Conservation (phyloP, 1,284 basidiomycete species). For the Trichosporon coremiiforme region DNA sequence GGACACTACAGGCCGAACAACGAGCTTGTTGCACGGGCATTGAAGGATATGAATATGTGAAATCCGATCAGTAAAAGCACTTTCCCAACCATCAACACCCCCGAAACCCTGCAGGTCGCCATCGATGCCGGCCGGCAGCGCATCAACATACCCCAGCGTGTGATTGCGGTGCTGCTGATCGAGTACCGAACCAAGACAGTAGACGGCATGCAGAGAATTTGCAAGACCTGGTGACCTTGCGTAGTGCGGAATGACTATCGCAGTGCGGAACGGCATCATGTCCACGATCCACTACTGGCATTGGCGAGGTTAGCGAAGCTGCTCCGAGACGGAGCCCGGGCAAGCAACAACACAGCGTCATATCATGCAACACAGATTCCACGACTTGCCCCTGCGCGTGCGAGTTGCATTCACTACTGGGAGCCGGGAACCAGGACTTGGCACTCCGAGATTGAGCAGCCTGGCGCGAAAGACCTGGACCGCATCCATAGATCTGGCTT, state of each 20-base stretch:
- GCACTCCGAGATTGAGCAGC: too few species aligned
- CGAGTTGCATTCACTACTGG: too few species aligned
- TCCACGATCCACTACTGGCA: background rate
- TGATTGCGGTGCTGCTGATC: background rate
- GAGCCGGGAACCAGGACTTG: too few species aligned
- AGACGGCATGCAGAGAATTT: background rate
- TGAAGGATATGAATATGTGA: background rate
- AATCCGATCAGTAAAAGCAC: background rate
- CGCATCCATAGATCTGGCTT: too few species aligned
- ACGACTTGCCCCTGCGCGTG: too few species aligned
- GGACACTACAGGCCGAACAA: background rate
- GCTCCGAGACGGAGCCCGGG: too few species aligned
- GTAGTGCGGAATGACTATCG: background rate
- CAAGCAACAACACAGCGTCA: too few species aligned
- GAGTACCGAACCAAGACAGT: background rate
- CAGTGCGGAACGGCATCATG: background rate
- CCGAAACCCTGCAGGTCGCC: background rate
- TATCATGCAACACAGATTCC: too few species aligned
- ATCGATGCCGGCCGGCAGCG: slow-evolving; percentile 2
- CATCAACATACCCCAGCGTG: background rate
- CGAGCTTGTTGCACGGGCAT: background rate
- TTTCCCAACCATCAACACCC: too few species aligned
- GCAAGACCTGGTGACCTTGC: background rate
- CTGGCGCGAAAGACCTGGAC: too few species aligned
- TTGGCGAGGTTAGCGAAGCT: background rate